Conservation (phyloP, 163 green algal species). For the Volvox carteri region DNA sequence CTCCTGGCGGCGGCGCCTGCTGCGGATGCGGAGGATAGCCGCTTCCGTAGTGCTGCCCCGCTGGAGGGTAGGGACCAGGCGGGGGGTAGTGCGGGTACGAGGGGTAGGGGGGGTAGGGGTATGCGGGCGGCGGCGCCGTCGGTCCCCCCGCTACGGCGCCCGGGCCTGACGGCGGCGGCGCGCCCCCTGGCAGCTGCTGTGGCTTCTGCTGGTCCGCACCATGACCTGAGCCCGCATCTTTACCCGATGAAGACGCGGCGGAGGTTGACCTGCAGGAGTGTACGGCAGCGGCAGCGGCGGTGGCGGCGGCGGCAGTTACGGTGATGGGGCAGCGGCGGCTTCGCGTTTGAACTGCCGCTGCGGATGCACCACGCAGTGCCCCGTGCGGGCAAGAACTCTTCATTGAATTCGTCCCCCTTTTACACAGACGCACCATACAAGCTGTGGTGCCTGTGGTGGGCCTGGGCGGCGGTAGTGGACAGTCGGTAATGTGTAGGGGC, state of each 20-base stretch:
- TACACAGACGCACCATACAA: neutral
- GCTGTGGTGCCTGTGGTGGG: neutral
- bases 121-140: neutral
- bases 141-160: neutral
- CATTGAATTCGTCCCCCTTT: neutral
- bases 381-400: neutral
- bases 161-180: neutral
- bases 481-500: neutral
- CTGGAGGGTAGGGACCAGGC: constrained; percentile 7
- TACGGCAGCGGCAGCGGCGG: neutral
- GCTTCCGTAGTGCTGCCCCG: neutral
- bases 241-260: neutral
- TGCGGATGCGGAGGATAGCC: neutral
- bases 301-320: neutral
- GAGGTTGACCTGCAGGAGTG: neutral
- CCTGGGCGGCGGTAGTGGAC: neutral
- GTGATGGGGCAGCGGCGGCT: neutral
- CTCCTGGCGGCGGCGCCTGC: neutral
- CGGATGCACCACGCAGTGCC: neutral
- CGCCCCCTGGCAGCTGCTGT: neutral
- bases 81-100: constrained; percentile 10
- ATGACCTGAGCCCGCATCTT: neutral
- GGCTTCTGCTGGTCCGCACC: neutral
- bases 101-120: constrained; percentile 26
- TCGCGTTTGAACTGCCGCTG: neutral